Conservation (phyloP, 371 early-diverging fungal genomes). For the Saksenaea oblongispora region DNA sequence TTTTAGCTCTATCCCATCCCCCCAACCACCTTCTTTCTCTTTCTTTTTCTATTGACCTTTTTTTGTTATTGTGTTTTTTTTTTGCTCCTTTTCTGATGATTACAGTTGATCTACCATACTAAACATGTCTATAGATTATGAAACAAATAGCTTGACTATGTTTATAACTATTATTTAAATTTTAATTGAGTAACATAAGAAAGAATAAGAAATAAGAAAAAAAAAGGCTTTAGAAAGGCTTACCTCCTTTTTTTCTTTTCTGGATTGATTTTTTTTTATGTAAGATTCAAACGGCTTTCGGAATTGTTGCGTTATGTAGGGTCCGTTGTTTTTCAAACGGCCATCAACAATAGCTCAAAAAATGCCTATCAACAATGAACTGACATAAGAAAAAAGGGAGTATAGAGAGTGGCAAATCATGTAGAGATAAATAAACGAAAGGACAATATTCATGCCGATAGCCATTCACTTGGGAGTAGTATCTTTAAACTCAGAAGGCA, state of each 20-base stretch:
- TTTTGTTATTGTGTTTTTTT: neutral
- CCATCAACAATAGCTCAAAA: neutral
- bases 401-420: neutral
- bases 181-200: neutral
- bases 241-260: neutral
- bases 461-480: no score
- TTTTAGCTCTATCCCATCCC: neutral
- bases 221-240: neutral
- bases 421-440: no score
- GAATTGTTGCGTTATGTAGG: slow-evolving; percentile 2
- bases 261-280: neutral
- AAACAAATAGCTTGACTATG: no score
- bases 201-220: no score
- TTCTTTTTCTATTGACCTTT: neutral
- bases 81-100: neutral
- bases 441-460: no score
- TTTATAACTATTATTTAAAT: no score
- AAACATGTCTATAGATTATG: no score
- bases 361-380: neutral
- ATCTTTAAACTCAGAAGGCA: neutral
- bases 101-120: neutral
- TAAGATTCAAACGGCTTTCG: neutral
- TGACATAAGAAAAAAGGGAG: neutral
- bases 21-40: neutral
- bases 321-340: neutral